Evolutionary conservation across 768 basidiomycete genomes (phyloP).

Genomic region (Pulveroboletus sp.): DNA sequence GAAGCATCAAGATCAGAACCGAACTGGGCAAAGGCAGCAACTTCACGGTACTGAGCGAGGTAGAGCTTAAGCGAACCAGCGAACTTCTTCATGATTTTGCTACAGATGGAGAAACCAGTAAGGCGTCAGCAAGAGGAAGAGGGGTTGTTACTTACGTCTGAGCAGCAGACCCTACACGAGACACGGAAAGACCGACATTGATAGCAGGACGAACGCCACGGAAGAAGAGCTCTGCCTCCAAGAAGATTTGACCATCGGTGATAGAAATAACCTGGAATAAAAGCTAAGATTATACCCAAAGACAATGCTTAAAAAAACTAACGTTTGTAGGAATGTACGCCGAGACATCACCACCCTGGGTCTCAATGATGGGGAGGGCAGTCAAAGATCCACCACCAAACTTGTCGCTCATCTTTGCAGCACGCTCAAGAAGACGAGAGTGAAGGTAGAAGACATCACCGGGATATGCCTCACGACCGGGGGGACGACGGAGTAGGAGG

Average conservation of each 20-base stretch:
- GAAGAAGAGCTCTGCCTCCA: conserved; percentile 99
- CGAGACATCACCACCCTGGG: conserved; percentile 99
- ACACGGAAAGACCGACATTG: conserved; percentile 99
- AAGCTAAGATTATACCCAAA: conserved; percentile 1
- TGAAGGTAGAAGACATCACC: conserved; percentile 99
- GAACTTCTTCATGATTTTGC: conserved; percentile 99
- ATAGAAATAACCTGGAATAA: conserved; percentile 90
- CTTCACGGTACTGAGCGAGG: conserved; percentile 99
- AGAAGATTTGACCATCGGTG: conserved; percentile 99
- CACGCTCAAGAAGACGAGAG: conserved; percentile 99
- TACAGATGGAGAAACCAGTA: conserved; percentile 25
- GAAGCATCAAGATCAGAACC: conserved; percentile 99
- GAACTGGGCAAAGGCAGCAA: conserved; percentile 98
- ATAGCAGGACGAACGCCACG: conserved; percentile 99
- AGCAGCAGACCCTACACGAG: conserved; percentile 99
- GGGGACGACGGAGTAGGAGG: conserved; percentile 98
- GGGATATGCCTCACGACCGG: conserved; percentile 99
- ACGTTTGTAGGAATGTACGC: conserved; percentile 97
- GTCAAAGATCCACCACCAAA: conserved; percentile 99
- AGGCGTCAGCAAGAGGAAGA: neutral
- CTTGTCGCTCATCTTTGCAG: conserved; percentile 99
- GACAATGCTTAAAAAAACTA: conserved; percentile 20
- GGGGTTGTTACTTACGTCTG: conserved; percentile 74
- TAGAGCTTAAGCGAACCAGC: conserved; percentile 99
- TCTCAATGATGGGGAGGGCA: conserved; percentile 99